Evolutionary conservation across 805 yeast species (phyloP).

Genomic region (Pichia gijzeniarum): DNA sequence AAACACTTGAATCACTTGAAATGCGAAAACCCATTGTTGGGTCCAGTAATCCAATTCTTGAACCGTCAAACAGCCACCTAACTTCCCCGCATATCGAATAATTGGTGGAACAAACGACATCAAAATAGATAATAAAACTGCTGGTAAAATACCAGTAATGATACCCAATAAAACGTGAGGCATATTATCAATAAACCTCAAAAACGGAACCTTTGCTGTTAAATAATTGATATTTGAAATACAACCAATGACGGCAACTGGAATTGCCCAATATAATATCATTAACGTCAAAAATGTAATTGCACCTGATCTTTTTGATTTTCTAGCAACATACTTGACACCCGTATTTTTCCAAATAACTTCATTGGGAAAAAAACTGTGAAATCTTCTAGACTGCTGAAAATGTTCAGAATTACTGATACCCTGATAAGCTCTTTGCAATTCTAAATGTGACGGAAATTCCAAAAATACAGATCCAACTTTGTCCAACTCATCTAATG

Average conservation of each 20-base stretch:
- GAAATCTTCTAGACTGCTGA: slow-evolving; percentile 41
- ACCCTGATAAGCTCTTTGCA: slow-evolving; percentile 87
- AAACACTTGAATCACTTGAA: slow-evolving; percentile 87
- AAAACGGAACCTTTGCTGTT: slow-evolving; percentile 64
- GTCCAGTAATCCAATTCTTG: slow-evolving; percentile 75
- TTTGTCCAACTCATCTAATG: slow-evolving; percentile 42
- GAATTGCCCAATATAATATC: slow-evolving; percentile 91
- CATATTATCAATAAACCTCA: slow-evolving; percentile 67
- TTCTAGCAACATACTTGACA: slow-evolving; percentile 50
- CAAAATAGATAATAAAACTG: slow-evolving; percentile 69
- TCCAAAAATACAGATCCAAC: slow-evolving; percentile 71
- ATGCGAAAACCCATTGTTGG: slow-evolving; percentile 84
- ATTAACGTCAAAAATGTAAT: slow-evolving; percentile 55
- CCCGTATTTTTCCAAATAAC: slow-evolving; percentile 76
- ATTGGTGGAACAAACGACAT: slow-evolving; percentile 85
- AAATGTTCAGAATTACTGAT: slow-evolving; percentile 47
- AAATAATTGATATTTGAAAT: slow-evolving; percentile 80
- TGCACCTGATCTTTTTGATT: slow-evolving; percentile 51
- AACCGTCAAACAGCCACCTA: slow-evolving; percentile 63
- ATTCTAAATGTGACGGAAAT: slow-evolving; percentile 78
- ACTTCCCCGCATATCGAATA: slow-evolving; percentile 67
- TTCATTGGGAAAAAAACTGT: slow-evolving; percentile 74
- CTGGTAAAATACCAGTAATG: slow-evolving; percentile 82
- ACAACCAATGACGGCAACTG: slow-evolving; percentile 95
- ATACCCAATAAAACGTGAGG: slow-evolving; percentile 71